Conservation (phyloP, 139 green algal genomes). For the Yamagishiella unicocca region DNA sequence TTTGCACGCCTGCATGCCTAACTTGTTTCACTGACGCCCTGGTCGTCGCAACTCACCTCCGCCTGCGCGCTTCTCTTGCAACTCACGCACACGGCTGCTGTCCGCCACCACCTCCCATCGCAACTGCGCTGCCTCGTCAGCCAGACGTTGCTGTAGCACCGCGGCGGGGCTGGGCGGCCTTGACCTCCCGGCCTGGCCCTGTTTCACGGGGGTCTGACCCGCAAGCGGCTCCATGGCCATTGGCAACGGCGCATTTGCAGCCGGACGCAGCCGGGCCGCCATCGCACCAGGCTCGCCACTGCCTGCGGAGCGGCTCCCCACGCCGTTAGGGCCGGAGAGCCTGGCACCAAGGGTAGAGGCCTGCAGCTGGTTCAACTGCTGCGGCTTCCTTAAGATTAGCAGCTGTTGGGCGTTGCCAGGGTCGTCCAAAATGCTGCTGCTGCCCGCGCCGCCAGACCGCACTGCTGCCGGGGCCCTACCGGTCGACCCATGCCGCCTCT, state of each 20-base stretch:
- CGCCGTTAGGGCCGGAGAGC: not conserved
- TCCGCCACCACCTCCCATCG: conserved; percentile 34
- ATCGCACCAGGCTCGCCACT: not conserved
- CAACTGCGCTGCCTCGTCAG: conserved; percentile 1
- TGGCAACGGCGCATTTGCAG: too few relatives aligned
- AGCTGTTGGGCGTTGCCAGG: not conserved
- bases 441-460: not conserved
- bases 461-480: not conserved
- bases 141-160: not conserved
- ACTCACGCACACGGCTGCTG: conserved; percentile 21
- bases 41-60: not conserved
- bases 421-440: conserved; percentile 30
- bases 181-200: not conserved
- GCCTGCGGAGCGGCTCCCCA: not conserved
- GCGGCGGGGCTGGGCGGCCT: too few relatives aligned
- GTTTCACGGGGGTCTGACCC: not conserved
- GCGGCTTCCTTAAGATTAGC: conserved; percentile 32
- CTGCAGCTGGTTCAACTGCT: not conserved
- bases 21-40: too few relatives aligned
- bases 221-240: not conserved
- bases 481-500: not conserved
- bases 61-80: not conserved
- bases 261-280: not conserved
- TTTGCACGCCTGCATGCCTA: too few relatives aligned
- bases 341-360: not conserved